Base-by-base conservation (phyloP, 148 eudicot genomes). In the Vaccinium darrowii region DNA sequence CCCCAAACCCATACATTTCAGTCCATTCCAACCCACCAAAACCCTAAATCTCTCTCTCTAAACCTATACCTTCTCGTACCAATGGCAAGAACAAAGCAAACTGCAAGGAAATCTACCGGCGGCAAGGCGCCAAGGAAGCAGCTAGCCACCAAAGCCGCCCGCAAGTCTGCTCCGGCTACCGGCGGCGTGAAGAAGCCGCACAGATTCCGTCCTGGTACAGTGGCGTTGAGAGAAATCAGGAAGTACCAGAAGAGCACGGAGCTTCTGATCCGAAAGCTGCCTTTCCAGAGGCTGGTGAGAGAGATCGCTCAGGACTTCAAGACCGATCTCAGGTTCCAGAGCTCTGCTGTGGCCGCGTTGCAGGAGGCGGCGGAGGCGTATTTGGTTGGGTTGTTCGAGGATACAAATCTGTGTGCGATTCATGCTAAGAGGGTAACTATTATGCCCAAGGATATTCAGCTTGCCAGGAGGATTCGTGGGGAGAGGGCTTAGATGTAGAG, bases 91-190 rank as follows among this genome's bases (percentile, higher is more conserved):
- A 73, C 77, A 3, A 73, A 73, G 77, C 77, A 73, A 8, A 73
- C 77, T 0, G 77, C 77, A 1, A 73, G 77, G 77, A 73, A 73
- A 43, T 73, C 77, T 0, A 73, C 77, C 11, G 77, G 77, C 4
- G 77, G 77, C 23, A 73, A 73, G 50, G 77, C 77, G 51, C 77
- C 77, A 4, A 39, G 77, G 77, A 73, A 73, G 77, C 77, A 73
- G 51, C 51, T 73, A 21, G 77, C 77, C 4, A 73, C 77, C 11
- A 73, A 73, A 19, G 77, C 77, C 0, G 77, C 77, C 21, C 50
- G 77, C 11, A 73, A 73, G 77, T 73, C 77, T 19, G 77, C 77
- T 1, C 77, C 77, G 51, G 77, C 77, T 0, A 73, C 77, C 1
- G 77, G 77, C 2, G 77, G 77, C 0, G 77, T 73, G 51, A 73